These are phyloP conservation scores for Gossypium schwendimanii DNA, from an alignment of 441 rosid species.

Conservation along the genomic window DNA sequence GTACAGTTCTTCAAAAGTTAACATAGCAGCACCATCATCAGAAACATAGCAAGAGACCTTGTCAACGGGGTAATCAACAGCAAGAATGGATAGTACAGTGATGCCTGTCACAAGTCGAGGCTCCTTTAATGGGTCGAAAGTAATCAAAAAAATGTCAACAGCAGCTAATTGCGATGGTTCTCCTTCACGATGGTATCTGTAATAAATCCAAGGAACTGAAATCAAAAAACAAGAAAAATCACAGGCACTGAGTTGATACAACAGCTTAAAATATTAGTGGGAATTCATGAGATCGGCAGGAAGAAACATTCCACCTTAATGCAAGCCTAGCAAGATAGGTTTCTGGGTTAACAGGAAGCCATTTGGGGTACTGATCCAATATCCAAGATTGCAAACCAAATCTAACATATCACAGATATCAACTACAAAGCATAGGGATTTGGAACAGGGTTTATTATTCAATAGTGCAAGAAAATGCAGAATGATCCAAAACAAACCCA, in stretches of 20 bases:
- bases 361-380: constrained; percentile 95
- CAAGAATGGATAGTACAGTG: constrained; percentile 85
- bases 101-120: constrained; percentile 97
- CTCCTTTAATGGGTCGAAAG: constrained; percentile 91
- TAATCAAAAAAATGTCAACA: constrained; percentile 94
- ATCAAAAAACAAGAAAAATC: constrained; percentile 5
- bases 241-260: background rate
- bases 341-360: constrained; percentile 95
- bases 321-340: constrained; percentile 96
- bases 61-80: constrained; percentile 94
- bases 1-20: constrained; percentile 76
- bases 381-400: constrained; percentile 99
- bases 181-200: constrained; percentile 89
- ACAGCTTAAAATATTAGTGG: constrained; percentile 4
- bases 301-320: constrained; percentile 45
- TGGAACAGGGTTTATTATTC: constrained; percentile 84
- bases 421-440: constrained; percentile 88
- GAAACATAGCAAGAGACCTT: constrained; percentile 95
- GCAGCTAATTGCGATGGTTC: constrained; percentile 92
- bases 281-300: constrained; percentile 6
- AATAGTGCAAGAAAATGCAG: constrained; percentile 82
- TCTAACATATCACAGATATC: constrained; percentile 92
- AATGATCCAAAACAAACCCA: constrained; percentile 10
- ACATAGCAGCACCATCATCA: constrained; percentile 98
- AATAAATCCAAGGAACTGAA: constrained; percentile 13